Percentiles rank a stretch among this genome's conserved stretches.
Evolutionary conservation across 148 eudicot genomes (phyloP).

Genomic region (Rhododendron simsii): DNA sequence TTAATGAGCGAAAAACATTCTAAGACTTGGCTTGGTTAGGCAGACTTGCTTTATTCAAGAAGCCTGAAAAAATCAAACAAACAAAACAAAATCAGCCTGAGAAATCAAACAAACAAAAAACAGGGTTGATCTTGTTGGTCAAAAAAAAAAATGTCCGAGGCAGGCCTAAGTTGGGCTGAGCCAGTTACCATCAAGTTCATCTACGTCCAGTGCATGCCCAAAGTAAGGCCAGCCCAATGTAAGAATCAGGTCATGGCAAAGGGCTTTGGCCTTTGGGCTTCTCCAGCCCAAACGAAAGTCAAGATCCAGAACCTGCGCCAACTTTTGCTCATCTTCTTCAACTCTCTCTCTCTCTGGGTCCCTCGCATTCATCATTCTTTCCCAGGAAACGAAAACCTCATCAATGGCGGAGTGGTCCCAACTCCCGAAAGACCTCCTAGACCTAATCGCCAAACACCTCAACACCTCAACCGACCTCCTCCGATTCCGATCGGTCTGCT

Average conservation of each 20-base stretch:
- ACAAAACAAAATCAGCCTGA: too few species aligned
- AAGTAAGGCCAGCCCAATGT: not conserved
- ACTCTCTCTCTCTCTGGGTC: not conserved
- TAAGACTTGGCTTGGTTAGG: too few species aligned
- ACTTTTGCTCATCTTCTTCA: not conserved
- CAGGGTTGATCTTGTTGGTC: too few species aligned
- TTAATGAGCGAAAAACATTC: too few species aligned
- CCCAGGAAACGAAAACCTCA: not conserved
- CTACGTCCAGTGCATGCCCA: not conserved
- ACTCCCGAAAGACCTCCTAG: slow-evolving; percentile 58
- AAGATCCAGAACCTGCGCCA: not conserved
- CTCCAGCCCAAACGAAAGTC: not conserved
- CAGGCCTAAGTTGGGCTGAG: not conserved
- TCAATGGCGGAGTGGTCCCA: slow-evolving; percentile 63
- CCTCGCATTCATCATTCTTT: not conserved
- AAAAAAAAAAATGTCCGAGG: too few species aligned
- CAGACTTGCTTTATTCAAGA: too few species aligned
- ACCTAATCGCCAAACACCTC: slow-evolving; percentile 42
- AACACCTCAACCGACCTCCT: slow-evolving; percentile 37
- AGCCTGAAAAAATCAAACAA: too few species aligned
- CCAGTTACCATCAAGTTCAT: not conserved
- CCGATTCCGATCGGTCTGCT: slow-evolving; percentile 68
- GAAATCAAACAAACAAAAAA: too few species aligned
- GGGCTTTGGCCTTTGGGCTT: not conserved
- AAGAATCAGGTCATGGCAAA: not conserved